phyloP scores from a whole-genome alignment of 2,329 filamentous ascomycete genomes.

The Saccharata proteae region DNA sequence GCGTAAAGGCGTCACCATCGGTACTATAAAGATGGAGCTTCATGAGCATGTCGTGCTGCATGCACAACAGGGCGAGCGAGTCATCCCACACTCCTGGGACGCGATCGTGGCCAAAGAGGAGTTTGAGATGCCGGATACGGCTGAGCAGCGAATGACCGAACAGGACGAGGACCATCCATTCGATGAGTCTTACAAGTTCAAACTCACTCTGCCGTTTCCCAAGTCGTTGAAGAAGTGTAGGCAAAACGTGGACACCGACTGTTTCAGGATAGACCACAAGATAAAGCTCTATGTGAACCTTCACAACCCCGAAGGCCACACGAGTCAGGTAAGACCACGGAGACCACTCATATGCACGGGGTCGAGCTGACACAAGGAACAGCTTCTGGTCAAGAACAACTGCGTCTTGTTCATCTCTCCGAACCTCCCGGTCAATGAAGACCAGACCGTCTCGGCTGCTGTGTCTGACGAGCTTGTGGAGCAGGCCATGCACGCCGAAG shows the following conservation, averaged over 20 bases:
- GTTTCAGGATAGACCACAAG: conserved; percentile 88
- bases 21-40: conserved; percentile 69
- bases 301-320: conserved; percentile 87
- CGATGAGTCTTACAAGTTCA: conserved; percentile 49
- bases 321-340: conserved; percentile 69
- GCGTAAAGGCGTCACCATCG: conserved; percentile 75
- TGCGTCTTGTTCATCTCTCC: conserved; percentile 93
- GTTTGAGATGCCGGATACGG: conserved; percentile 23
- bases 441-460: conserved; percentile 41
- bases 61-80: conserved; percentile 19
- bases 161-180: conserved; percentile 23
- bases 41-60: conserved; percentile 50
- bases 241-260: conserved; percentile 78
- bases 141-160: conserved; percentile 12
- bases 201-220: conserved; percentile 54
- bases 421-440: conserved; percentile 76
- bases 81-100: conserved; percentile 14
- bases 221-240: conserved; percentile 72
- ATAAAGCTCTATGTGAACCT: conserved; percentile 83
- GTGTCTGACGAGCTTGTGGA: conserved; percentile 12
- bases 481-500: conserved; percentile 39
- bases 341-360: conserved; percentile 4
- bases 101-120: conserved; percentile 21
- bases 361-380: too few relatives aligned
- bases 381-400: conserved; percentile 80